Evolutionary conservation across 441 rosid genomes (phyloP), one percentile per base, ranked within the genome.

Genomic region (Populus hybrid): DNA sequence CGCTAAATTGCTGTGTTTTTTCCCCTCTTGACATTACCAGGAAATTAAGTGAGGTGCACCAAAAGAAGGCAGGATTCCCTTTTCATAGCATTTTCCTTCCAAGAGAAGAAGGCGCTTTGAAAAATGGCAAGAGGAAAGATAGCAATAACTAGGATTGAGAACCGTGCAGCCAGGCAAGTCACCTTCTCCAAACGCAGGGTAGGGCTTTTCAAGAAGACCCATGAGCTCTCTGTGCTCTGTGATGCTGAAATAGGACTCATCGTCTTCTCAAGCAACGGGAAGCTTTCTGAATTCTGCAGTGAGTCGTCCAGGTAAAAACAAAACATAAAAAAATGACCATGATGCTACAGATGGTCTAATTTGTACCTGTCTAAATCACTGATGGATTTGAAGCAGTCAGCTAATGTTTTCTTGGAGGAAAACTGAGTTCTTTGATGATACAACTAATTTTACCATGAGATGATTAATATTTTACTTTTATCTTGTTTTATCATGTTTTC

Each of bases 91-190:
- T 23, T 42, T 7, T 53, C 61, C 61, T 53, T 6, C 2, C 69
- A 12, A 67, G 38, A 67, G 69, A n/a, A 68, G 5, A 53, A 18
- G 61, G 6, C 0, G 6, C 21, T 53, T 53, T 18, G 61, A 53
- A 53, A 53, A 16, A 84, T 86, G 88, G 88, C 86, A 24, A 69
- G 86, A 18, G 88, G 85, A 34, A 86, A 86, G 84, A 86, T 81
- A 70, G 66, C 38, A 8, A 86, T 86, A 23, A 67, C 69, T 8
- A 80, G 81, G 84, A 86, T 86, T 19, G 88, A 86, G 71, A 84
- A 84, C 83, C 76, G 79, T 38, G 80, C 85, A 0, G 82, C 83
- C 0, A 79, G 88, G 78, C 88, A 86, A 75, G 86, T 86, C 3
- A 86, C 88, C 0, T 86, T 86, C 6, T 75, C 85, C 4, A 86